A percentile compares a stretch with the other conserved stretches of the same genome.
phyloP scores from a whole-genome alignment of 768 basidiomycete species.

The Gymnopilus junonius region DNA sequence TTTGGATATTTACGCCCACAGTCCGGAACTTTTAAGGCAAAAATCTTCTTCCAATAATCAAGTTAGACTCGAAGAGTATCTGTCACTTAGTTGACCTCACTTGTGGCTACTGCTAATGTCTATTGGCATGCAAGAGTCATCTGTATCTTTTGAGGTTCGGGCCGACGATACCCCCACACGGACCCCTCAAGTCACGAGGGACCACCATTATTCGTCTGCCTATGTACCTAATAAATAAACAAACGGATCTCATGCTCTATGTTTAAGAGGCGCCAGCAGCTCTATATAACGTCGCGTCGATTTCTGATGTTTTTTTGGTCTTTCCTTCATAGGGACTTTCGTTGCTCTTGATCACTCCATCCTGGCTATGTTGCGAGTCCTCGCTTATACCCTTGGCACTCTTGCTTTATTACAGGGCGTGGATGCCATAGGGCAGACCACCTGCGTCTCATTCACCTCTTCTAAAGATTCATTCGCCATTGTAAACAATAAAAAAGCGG shows the following conservation, averaged over 20 bases:
- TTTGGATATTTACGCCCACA: not conserved
- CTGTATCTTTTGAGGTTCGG: not conserved
- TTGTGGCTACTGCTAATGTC: not conserved
- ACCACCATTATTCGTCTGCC: not conserved
- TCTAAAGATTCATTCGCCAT: conserved; percentile 44
- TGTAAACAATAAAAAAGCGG: conserved; percentile 47
- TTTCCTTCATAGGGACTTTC: not conserved
- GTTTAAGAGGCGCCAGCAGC: not conserved
- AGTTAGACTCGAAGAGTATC: not conserved
- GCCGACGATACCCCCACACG: not conserved
- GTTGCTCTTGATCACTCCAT: not conserved
- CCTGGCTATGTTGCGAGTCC: conserved; percentile 17
- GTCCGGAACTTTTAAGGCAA: not conserved
- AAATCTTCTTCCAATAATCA: not conserved
- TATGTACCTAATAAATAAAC: not conserved
- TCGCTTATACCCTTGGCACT: conserved; percentile 17
- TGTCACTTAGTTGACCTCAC: not conserved
- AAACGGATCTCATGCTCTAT: not conserved
- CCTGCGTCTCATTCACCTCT: conserved; percentile 50
- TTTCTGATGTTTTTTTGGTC: not conserved
- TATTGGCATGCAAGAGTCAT: not conserved
- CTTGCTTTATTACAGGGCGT: conserved; percentile 23
- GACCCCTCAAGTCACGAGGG: not conserved
- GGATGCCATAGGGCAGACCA: conserved; percentile 50
- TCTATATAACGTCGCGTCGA: conserved; percentile 3